phyloP scores from a whole-genome alignment of 192 early-diverging fungal genomes.

The Allomyces macrogynus region DNA sequence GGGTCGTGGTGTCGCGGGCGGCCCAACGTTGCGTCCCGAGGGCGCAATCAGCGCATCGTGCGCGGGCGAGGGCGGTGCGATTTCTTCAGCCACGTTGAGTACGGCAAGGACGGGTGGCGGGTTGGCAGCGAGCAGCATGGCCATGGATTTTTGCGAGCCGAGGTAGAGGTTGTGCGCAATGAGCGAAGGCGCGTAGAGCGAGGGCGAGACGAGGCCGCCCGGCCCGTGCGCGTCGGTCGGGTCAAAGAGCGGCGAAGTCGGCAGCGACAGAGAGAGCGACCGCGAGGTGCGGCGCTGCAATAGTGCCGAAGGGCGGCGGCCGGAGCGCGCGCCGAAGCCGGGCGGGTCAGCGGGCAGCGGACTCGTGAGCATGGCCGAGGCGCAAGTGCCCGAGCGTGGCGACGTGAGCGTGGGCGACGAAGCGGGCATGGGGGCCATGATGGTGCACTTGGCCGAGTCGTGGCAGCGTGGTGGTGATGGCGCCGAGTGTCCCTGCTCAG shows the following conservation, averaged over 20 bases:
- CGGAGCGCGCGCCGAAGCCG: too few species aligned
- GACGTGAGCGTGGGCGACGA: too few species aligned
- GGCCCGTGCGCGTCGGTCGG: neutral
- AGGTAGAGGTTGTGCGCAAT: neutral
- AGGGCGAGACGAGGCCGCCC: neutral
- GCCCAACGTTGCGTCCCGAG: neutral
- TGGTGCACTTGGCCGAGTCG: too few species aligned
- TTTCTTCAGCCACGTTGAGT: neutral
- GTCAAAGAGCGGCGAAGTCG: neutral
- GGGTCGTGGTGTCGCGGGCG: neutral
- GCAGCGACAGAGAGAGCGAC: neutral
- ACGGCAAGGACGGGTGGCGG: neutral
- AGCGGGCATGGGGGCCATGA: too few species aligned
- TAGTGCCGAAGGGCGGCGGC: neutral
- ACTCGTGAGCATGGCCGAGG: too few species aligned
- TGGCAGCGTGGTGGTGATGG: too few species aligned
- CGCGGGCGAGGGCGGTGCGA: neutral
- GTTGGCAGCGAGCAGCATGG: neutral
- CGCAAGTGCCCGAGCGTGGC: too few species aligned
- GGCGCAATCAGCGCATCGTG: too few species aligned
- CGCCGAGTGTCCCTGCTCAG: too few species aligned
- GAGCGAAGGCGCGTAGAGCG: neutral
- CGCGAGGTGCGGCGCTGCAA: neutral
- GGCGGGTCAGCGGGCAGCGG: too few species aligned
- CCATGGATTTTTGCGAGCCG: neutral